phyloP scores from a whole-genome alignment of 2,329 filamentous ascomycete species.

The Curvularia verruculosa region DNA sequence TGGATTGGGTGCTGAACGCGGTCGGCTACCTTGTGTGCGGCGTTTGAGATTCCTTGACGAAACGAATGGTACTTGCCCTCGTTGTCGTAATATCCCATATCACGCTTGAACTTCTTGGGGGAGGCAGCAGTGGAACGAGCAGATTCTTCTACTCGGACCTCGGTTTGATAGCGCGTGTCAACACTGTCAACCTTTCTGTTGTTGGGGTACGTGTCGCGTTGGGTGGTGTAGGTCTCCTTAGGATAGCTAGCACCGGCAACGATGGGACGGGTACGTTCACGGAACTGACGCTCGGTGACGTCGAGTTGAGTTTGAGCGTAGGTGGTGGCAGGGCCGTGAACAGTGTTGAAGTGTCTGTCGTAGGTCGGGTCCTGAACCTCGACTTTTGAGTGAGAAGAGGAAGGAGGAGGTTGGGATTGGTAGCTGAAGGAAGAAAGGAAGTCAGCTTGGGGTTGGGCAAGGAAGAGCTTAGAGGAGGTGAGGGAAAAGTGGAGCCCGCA shows the following conservation, averaged over 20 bases:
- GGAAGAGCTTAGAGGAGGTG: conserved; percentile 42
- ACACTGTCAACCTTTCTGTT: conserved; percentile 43
- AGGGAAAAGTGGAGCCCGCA: conserved; percentile 47
- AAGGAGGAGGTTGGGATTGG: conserved; percentile 57
- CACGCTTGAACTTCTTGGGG: conserved; percentile 59
- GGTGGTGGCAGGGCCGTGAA: conserved; percentile 57
- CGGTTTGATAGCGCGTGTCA: conserved; percentile 46
- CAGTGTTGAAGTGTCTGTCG: conserved; percentile 56
- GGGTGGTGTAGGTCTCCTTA: conserved; percentile 50
- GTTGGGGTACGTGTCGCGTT: conserved; percentile 50
- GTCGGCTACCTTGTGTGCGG: conserved; percentile 59
- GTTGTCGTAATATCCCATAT: conserved; percentile 83
- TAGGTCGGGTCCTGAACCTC: conserved; percentile 64
- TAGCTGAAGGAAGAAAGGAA: conserved; percentile 56
- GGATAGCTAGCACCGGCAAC: conserved; percentile 54
- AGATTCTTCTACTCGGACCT: conserved; percentile 59
- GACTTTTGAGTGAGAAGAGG: conserved; percentile 68
- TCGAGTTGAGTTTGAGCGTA: conserved; percentile 65
- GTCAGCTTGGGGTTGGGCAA: conserved; percentile 44
- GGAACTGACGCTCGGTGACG: conserved; percentile 66
- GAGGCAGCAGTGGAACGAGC: conserved; percentile 60
- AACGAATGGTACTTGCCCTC: conserved; percentile 77
- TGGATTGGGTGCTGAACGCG: conserved; percentile 68
- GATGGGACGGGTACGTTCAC: conserved; percentile 64
- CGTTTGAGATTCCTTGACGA: conserved; percentile 72